Evolutionary conservation across 306 rosid species (phyloP), one percentile per base, ranked within the genome.

Genomic region (Dalbergia cultrata): DNA sequence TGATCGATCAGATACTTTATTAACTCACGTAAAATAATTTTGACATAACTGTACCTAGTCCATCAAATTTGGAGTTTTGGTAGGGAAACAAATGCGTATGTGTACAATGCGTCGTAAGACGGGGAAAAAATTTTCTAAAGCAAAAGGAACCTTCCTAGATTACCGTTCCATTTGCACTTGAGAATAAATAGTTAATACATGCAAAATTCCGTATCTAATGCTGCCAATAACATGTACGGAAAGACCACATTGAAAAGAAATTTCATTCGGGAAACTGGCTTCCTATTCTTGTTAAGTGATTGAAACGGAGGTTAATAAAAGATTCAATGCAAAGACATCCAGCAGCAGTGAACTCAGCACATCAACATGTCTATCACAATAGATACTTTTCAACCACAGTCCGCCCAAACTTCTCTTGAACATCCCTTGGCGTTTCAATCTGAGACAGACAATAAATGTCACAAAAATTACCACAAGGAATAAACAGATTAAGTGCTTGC

Each of bases 361-460:
- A 70, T 44, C 63, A 17, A 12, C 72, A 57, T 63, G 64, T 19
- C 80, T 66, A 75, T 89, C 85, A 95, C 80, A 91, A 77, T 67
- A 95, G 80, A 86, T 93, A 91, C 88, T 87, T 95, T 94, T 95
- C 90, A 21, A 93, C 97, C 73, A 95, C 97, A 39, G 99, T 92
- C 69, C 97, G 89, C 5, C 99, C 99, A 39, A 91, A 86, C 90
- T 91, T 95, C 75, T 91, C 94, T 91, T 93, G 95, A 44, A 91
- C 90, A 81, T 93, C 99, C 89, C 88, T 91, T 3, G 94, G 97
- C 41, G 97, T 93, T 86, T 95, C 97, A 63, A 93, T 87, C 99
- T 95, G 94, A 50, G 77, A 87, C 21, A 81, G 2, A 16, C 66
- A 72, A 53, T n/a, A 75, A 76, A 63, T 70, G 50, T 0, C 61